Evolutionary conservation across 1,139 yeast genomes (phyloP).

Genomic region (Hansenula lynferdii): DNA sequence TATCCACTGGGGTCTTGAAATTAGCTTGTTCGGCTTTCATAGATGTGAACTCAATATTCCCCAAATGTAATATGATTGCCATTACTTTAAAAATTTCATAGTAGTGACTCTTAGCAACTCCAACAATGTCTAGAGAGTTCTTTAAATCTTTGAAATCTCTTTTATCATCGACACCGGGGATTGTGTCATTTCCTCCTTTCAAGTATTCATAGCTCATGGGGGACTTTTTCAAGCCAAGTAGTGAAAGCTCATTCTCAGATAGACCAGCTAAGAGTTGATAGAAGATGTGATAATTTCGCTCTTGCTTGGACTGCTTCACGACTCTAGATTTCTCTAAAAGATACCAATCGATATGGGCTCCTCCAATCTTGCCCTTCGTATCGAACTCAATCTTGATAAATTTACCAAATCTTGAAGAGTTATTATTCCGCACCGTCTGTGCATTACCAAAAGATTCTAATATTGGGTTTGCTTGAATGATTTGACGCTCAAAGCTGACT

Average conservation of each 20-base stretch:
- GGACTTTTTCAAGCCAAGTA: slow-evolving; percentile 43
- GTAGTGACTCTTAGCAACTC: slow-evolving; percentile 54
- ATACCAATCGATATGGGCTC: slow-evolving; percentile 95
- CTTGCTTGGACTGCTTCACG: slow-evolving; percentile 67
- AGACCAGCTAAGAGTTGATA: slow-evolving; percentile 82
- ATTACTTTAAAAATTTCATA: slow-evolving; percentile 59
- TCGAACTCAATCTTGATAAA: slow-evolving; percentile 85
- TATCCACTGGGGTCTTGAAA: slow-evolving; percentile 52
- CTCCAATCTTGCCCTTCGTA: slow-evolving; percentile 59
- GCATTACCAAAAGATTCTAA: slow-evolving; percentile 97
- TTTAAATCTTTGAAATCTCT: slow-evolving; percentile 58
- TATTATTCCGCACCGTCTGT: slow-evolving; percentile 89
- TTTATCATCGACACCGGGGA: slow-evolving; percentile 72
- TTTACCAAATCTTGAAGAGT: slow-evolving; percentile 96
- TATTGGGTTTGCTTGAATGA: slow-evolving; percentile 91
- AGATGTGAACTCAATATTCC: slow-evolving; percentile 73
- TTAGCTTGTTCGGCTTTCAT: slow-evolving; percentile 79
- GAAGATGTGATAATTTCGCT: slow-evolving; percentile 89
- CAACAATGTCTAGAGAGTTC: slow-evolving; percentile 70
- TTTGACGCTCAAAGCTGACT: slow-evolving; percentile 68
- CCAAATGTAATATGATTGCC: slow-evolving; percentile 78
- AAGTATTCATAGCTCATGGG: slow-evolving; percentile 47
- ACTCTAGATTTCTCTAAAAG: slow-evolving; percentile 92
- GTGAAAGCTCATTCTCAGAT: slow-evolving; percentile 39
- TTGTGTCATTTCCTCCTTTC: slow-evolving; percentile 45